Percentiles rank a stretch among this genome's conserved stretches.
Conservation (phyloP, 164 flowering plant genomes). For the Annona cherimola region DNA sequence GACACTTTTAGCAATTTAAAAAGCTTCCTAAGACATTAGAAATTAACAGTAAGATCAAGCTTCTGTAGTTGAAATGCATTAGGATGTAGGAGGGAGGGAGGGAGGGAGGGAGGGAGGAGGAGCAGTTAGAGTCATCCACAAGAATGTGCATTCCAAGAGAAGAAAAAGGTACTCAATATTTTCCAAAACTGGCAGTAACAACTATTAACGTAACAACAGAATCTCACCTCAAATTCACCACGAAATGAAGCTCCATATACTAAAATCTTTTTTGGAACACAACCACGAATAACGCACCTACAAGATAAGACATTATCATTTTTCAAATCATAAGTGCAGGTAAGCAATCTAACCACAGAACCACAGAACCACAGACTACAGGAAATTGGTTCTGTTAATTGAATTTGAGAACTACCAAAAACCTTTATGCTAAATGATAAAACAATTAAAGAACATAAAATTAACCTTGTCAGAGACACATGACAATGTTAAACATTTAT, state of each 20-base stretch:
- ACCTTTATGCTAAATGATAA: neutral
- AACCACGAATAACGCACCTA: constrained; percentile 98
- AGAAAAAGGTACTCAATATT: too few species aligned
- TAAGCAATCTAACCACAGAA: neutral
- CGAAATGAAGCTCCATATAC: constrained; percentile 90
- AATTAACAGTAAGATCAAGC: too few species aligned
- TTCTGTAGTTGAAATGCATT: too few species aligned
- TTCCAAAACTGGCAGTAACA: neutral
- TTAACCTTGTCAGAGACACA: neutral
- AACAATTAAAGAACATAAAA: neutral
- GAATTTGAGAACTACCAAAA: neutral
- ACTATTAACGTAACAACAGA: neutral
- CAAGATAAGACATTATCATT: constrained; percentile 4
- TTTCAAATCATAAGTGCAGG: neutral
- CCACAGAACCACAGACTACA: neutral
- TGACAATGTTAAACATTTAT: too few species aligned
- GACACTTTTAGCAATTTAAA: too few species aligned
- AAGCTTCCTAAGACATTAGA: too few species aligned
- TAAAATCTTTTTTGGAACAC: constrained; percentile 98
- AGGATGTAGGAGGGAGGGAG: too few species aligned
- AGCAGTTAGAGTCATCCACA: neutral
- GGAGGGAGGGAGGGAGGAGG: neutral
- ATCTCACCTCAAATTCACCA: constrained; percentile 83
- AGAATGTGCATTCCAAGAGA: neutral
- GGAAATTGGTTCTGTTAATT: neutral